These are phyloP conservation scores for Musa balbisiana DNA, from an alignment of 202 grass and related monocot genomes.

Conservation along the genomic window DNA sequence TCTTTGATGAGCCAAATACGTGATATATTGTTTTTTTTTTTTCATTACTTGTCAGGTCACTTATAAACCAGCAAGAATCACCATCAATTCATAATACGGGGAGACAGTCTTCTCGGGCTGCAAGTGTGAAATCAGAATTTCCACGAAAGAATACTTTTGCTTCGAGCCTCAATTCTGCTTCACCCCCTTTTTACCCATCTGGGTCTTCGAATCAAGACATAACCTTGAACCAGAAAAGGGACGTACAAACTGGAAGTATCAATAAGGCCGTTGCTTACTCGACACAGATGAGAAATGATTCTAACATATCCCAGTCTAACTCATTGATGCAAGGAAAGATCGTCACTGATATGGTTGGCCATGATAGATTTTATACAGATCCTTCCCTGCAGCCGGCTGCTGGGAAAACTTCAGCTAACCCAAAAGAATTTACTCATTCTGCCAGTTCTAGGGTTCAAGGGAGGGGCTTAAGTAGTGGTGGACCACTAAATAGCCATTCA, in stretches of 20 bases:
- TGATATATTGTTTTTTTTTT: background rate
- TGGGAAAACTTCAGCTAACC: constrained; percentile 23
- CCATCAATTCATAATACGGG: constrained; percentile 31
- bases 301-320: constrained; percentile 33
- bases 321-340: constrained; percentile 39
- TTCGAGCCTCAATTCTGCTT: constrained; percentile 26
- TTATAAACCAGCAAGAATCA: constrained; percentile 37
- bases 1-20: background rate
- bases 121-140: constrained; percentile 30
- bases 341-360: constrained; percentile 30
- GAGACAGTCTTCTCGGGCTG: constrained; percentile 46
- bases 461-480: constrained; percentile 24
- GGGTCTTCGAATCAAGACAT: constrained; percentile 27
- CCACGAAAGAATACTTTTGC: constrained; percentile 14
- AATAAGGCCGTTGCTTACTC: constrained; percentile 38
- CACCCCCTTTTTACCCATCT: constrained; percentile 28
- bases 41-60: constrained; percentile 32
- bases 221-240: constrained; percentile 1
- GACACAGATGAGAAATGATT: constrained; percentile 37
- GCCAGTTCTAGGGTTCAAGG: constrained; percentile 29
- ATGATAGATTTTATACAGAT: constrained; percentile 42
- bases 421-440: constrained; percentile 30
- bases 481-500: constrained; percentile 28
- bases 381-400: constrained; percentile 32
- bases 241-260: constrained; percentile 4